Evolutionary conservation across 495 filamentous ascomycete genomes (phyloP).

Genomic region (Glarea lozoyensis): DNA sequence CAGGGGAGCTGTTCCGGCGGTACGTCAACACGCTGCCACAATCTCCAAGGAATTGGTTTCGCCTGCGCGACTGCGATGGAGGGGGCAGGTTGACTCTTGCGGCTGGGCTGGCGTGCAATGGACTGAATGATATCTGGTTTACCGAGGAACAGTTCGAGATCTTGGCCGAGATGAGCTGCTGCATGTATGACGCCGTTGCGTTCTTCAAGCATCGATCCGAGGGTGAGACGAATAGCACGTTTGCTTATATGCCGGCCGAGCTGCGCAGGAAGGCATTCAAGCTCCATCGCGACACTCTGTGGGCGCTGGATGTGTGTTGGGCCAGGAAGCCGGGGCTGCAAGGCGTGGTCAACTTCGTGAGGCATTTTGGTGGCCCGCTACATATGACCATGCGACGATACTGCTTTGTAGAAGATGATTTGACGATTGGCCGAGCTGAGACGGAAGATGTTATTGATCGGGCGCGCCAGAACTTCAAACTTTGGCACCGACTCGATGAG

Average conservation of each 20-base stretch:
- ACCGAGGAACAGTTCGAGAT: conserved; percentile 14
- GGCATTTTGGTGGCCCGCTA: conserved; percentile 18
- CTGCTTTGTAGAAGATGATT: conserved; percentile 18
- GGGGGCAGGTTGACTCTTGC: conserved; percentile 14
- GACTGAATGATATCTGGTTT: conserved; percentile 15
- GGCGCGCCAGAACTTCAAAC: conserved; percentile 13
- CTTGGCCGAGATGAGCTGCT: conserved; percentile 13
- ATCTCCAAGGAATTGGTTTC: conserved; percentile 20
- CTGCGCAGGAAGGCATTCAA: conserved; percentile 7
- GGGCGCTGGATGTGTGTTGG: conserved; percentile 17
- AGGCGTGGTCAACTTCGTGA: conserved; percentile 13
- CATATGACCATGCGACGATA: conserved; percentile 22
- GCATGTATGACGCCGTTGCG: conserved; percentile 18
- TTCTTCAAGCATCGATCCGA: conserved; percentile 22
- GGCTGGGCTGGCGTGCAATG: conserved; percentile 15
- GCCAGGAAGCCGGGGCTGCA: neutral
- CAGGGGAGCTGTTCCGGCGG: conserved; percentile 14
- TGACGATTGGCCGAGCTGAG: conserved; percentile 14
- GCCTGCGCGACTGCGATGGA: conserved; percentile 17
- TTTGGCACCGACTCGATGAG: conserved; percentile 16
- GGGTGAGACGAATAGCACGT: conserved; percentile 20
- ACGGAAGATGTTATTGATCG: conserved; percentile 11
- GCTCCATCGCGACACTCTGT: conserved; percentile 16
- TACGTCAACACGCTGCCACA: conserved; percentile 15
- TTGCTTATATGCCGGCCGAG: conserved; percentile 9